Evolutionary conservation across 164 flowering plant species (phyloP).

Genomic region (Annona cherimola): DNA sequence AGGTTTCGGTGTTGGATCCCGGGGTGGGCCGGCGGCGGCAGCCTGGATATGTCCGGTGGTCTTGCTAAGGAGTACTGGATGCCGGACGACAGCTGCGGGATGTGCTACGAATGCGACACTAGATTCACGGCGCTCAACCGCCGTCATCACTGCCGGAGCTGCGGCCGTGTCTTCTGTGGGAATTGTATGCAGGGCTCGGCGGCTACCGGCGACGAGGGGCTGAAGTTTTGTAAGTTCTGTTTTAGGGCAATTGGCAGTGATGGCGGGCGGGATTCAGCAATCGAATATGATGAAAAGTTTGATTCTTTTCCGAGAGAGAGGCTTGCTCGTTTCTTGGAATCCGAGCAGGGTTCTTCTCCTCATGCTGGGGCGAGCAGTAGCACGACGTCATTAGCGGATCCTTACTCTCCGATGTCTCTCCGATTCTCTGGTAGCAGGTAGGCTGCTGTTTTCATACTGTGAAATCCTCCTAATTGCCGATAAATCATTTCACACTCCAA

Average conservation of each 20-base stretch:
- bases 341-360: conserved; percentile 34
- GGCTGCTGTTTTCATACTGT: not conserved
- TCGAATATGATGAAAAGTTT: conserved; percentile 43
- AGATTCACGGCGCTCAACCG: conserved; percentile 22
- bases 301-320: conserved; percentile 38
- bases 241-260: conserved; percentile 13
- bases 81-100: conserved; percentile 31
- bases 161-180: conserved; percentile 50
- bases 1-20: conserved; percentile 58
- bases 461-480: not conserved
- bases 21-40: conserved; percentile 22
- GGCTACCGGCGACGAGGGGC: conserved; percentile 15
- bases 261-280: conserved; percentile 21
- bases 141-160: conserved; percentile 49
- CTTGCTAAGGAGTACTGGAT: conserved; percentile 26
- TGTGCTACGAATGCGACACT: conserved; percentile 47
- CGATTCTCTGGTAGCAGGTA: conserved; percentile 54
- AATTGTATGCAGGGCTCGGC: conserved; percentile 40
- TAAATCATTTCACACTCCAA: no score
- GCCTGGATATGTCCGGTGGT: conserved; percentile 14
- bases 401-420: conserved; percentile 37
- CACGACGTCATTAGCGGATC: conserved; percentile 31
- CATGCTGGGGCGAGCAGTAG: conserved; percentile 30
- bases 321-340: conserved; percentile 30
- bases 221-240: conserved; percentile 58